A percentile compares a stretch with the other conserved stretches of the same genome.
phyloP scores from a whole-genome alignment of 108 stramenopile genomes.

The Cyclotella cryptica region DNA sequence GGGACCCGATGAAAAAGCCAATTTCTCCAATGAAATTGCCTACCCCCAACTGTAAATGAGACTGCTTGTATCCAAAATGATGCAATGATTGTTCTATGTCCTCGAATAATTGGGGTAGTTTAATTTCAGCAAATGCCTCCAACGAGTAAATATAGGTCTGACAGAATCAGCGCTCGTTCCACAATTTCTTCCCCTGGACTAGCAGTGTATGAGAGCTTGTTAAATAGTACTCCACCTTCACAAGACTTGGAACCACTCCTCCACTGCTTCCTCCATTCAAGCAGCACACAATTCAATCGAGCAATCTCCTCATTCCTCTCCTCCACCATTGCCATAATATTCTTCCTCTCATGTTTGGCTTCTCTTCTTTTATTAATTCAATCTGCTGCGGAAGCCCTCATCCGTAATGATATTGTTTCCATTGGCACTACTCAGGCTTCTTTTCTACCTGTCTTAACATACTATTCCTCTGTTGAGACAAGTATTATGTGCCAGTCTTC shows the following conservation, averaged over 20 bases:
- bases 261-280: constrained; percentile 13
- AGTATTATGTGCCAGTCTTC: no score
- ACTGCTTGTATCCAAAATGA: constrained; percentile 15
- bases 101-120: no score
- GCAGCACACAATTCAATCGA: constrained; percentile 19
- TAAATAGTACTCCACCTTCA: no score
- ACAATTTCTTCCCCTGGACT: constrained; percentile 64
- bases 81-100: no score
- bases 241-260: not conserved
- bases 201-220: no score
- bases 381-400: no score
- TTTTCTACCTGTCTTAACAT: no score
- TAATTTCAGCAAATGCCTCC: constrained; percentile 52
- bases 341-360: constrained; percentile 44
- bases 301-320: constrained; percentile 47
- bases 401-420: no score
- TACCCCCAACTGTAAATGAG: constrained; percentile 15
- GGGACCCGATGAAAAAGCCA: constrained; percentile 60
- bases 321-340: constrained; percentile 43
- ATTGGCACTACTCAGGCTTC: no score
- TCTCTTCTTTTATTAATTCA: no score
- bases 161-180: constrained; percentile 45
- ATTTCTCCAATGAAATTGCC: constrained; percentile 59
- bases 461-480: no score
- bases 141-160: constrained; percentile 59